These are phyloP conservation scores for Phlegmacium glaucopus DNA, from an alignment of 768 basidiomycete genomes.

Conservation along the genomic window DNA sequence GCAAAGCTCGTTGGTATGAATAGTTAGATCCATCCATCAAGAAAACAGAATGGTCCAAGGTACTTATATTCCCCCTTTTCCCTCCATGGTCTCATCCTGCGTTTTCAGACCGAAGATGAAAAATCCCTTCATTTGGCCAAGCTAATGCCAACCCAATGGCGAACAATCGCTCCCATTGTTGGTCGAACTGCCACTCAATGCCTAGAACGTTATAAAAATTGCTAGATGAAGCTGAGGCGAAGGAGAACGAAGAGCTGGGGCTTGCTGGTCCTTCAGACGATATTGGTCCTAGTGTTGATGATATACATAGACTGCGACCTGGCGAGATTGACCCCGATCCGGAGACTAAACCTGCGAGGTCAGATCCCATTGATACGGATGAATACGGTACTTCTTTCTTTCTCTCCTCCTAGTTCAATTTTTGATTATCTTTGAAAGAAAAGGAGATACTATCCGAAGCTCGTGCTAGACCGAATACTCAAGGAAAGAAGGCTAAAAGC, in stretches of 20 bases:
- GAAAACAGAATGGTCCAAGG: slow-evolving; percentile 99
- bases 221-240: slow-evolving; percentile 93
- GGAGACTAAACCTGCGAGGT: slow-evolving; percentile 96
- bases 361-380: slow-evolving; percentile 99
- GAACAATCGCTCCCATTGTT: slow-evolving; percentile 97
- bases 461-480: slow-evolving; percentile 94
- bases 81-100: slow-evolving; percentile 2
- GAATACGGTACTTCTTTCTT: slow-evolving; percentile 73
- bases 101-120: slow-evolving; percentile 87
- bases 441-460: slow-evolving; percentile 99
- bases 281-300: slow-evolving; percentile 85
- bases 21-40: slow-evolving; percentile 99
- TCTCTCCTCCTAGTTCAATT: not conserved
- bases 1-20: slow-evolving; percentile 99
- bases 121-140: slow-evolving; percentile 97
- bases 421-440: slow-evolving; percentile 45
- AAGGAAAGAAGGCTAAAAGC: slow-evolving; percentile 99
- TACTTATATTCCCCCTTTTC: slow-evolving; percentile 18
- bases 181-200: slow-evolving; percentile 98
- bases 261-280: slow-evolving; percentile 82
- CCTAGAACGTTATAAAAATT: slow-evolving; percentile 96
- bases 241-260: slow-evolving; percentile 94
- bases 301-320: slow-evolving; percentile 82
- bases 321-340: slow-evolving; percentile 99
- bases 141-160: slow-evolving; percentile 99